Conservation (phyloP, 2,329 filamentous ascomycete genomes). For the Sclerotinia glacialis region DNA sequence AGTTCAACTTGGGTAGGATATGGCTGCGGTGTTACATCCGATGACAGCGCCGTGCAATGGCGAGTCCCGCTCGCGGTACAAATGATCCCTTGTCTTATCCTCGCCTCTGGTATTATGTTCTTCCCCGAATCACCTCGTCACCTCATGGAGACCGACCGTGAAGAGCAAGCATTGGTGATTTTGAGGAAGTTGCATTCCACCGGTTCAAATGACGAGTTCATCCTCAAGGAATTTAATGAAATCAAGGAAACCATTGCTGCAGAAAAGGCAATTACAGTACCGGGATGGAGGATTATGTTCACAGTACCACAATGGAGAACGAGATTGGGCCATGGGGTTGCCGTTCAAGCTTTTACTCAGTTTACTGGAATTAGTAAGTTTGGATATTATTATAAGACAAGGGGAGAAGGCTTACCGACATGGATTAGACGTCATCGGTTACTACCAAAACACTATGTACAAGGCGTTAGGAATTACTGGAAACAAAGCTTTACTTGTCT, state of each 20-base stretch:
- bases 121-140: constrained; percentile 72
- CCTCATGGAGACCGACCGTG: constrained; percentile 69
- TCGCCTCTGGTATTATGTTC: constrained; percentile 63
- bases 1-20: constrained; percentile 59
- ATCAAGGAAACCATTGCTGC: constrained; percentile 62
- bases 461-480: constrained; percentile 55
- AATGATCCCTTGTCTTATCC: constrained; percentile 59
- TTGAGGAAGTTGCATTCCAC: constrained; percentile 68
- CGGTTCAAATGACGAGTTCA: constrained; percentile 59
- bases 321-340: constrained; percentile 58
- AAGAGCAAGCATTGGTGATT: constrained; percentile 62
- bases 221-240: constrained; percentile 56
- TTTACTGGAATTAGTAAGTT: constrained; percentile 53
- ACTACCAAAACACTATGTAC: constrained; percentile 61
- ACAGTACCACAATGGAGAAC: constrained; percentile 57
- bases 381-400: not conserved
- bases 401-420: not conserved
- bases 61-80: constrained; percentile 50
- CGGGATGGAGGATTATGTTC: constrained; percentile 57
- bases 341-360: constrained; percentile 64
- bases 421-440: constrained; percentile 55
- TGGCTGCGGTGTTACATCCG: constrained; percentile 39
- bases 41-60: constrained; percentile 32
- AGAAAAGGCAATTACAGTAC: constrained; percentile 52
- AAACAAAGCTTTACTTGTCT: constrained; percentile 51